phyloP scores from a whole-genome alignment of 768 basidiomycete genomes.

The Leccinum boreale region DNA sequence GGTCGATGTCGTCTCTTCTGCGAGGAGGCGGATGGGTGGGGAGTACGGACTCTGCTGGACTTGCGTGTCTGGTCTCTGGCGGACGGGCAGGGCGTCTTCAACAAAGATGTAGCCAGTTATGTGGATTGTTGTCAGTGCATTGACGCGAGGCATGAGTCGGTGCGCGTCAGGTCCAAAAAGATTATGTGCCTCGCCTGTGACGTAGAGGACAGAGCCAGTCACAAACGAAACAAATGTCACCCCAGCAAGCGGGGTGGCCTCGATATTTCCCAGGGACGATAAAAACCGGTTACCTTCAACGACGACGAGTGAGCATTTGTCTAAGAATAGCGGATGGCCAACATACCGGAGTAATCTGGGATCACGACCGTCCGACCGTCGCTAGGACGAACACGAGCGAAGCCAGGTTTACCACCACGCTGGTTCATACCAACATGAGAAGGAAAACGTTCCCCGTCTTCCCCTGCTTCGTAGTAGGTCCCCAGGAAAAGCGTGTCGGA shows the following conservation, averaged over 20 bases:
- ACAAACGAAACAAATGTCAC: slow-evolving; percentile 53
- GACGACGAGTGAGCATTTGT: background rate
- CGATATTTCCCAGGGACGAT: slow-evolving; percentile 63
- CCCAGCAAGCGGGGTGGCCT: slow-evolving; percentile 53
- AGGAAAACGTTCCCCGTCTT: slow-evolving; percentile 38
- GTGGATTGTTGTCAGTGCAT: slow-evolving; percentile 45
- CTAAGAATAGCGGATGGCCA: background rate
- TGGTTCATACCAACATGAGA: slow-evolving; percentile 69
- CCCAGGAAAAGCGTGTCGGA: slow-evolving; percentile 61
- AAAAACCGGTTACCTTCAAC: slow-evolving; percentile 55
- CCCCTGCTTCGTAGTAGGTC: slow-evolving; percentile 43
- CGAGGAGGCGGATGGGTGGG: slow-evolving; percentile 54
- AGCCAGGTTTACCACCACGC: slow-evolving; percentile 59
- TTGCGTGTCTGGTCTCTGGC: slow-evolving; percentile 37
- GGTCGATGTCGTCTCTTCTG: slow-evolving; percentile 41
- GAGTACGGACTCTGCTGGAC: slow-evolving; percentile 49
- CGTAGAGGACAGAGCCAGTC: slow-evolving; percentile 58
- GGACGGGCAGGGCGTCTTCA: slow-evolving; percentile 51
- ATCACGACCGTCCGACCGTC: slow-evolving; percentile 54
- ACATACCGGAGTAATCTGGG: slow-evolving; percentile 57
- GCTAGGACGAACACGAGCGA: slow-evolving; percentile 51
- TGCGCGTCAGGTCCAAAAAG: slow-evolving; percentile 41
- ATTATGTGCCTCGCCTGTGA: slow-evolving; percentile 57
- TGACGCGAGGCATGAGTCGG: slow-evolving; percentile 54
- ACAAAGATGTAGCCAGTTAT: slow-evolving; percentile 55